Evolutionary conservation across 441 rosid species (phyloP).

Genomic region (Populus tomentosa): DNA sequence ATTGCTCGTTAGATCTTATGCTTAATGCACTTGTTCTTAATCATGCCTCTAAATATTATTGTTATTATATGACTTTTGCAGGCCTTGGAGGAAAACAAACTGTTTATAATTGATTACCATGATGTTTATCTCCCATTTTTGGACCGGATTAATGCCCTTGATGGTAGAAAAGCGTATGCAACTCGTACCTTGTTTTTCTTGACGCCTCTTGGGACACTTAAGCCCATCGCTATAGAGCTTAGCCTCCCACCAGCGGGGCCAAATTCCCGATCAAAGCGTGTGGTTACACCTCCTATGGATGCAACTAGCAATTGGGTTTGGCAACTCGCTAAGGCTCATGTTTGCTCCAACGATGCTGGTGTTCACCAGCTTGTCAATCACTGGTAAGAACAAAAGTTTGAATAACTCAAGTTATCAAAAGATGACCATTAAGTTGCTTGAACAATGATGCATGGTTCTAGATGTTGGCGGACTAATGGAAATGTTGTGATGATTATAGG

Average conservation of each 20-base stretch:
- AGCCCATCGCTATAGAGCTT: slow-evolving; percentile 89
- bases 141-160: slow-evolving; percentile 69
- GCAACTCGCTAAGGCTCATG: slow-evolving; percentile 96
- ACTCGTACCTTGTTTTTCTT: slow-evolving; percentile 78
- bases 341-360: slow-evolving; percentile 88
- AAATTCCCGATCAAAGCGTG: slow-evolving; percentile 52
- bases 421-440: neutral
- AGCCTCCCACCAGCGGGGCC: slow-evolving; percentile 55
- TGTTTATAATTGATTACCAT: slow-evolving; percentile 76
- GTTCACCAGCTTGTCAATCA: slow-evolving; percentile 91
- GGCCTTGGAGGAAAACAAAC: slow-evolving; percentile 71
- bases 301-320: slow-evolving; percentile 84
- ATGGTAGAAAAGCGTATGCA: slow-evolving; percentile 84
- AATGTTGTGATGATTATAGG: slow-evolving; percentile 26
- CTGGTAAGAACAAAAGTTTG: slow-evolving; percentile 34
- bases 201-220: slow-evolving; percentile 67
- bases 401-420: neutral
- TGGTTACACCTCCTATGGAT: slow-evolving; percentile 69
- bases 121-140: slow-evolving; percentile 80
- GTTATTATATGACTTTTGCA: slow-evolving; percentile 18
- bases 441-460: neutral
- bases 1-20: neutral
- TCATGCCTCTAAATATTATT: neutral
- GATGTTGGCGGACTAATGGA: neutral
- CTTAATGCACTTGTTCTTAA: neutral